Base-by-base conservation (phyloP, 2,329 filamentous ascomycete species). In the Aplosporella prunicola region DNA sequence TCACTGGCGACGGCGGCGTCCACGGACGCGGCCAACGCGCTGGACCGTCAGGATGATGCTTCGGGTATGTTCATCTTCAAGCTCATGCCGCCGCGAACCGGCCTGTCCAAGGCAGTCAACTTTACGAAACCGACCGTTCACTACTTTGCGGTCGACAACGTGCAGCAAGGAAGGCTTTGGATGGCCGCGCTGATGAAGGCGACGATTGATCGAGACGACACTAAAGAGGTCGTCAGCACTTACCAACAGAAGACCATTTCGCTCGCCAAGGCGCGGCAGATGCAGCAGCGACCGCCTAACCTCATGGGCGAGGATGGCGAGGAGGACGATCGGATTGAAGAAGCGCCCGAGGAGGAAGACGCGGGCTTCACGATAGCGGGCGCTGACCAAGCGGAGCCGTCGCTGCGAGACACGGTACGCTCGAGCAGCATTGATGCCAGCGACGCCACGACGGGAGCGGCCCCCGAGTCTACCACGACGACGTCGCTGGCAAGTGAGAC, bases 101-200 rank as follows among this genome's bases (percentile, higher is more conserved):
- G 88, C 9, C 72, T 93, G 8, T 86, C 87, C 9, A 80, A 86
- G 40, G 91, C 87, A 1, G 89, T 98, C 41, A 94, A 88, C 55
- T 98, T 98, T 57, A 98, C 91, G 2, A 95, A 95, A 58, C 91
- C 91, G 4, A 91, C 87, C 7, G 84, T 95, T 25, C 91, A 98
- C 59, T 96, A 95, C 60, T 98, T 98, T 59, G 91, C 93, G 5
- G 87, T 95, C 15, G 88, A 93, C 35, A 94, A 82, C 50, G 67
- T 95, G 41, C 78, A 85, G 50, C 78, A 91, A 54, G 91, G 91
- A 11, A 78, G 91, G 9, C 67, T 93, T 26, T 98, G 91, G 91
- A 98, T 98, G 91, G 91, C 87, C 4, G 91, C 91, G 5, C 67
- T 98, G 35, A 93, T 98, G 85, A 98, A 98, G 64, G 91, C 91